These are phyloP conservation scores for Lachancea lanzarotensis DNA, from an alignment of 805 yeast genomes.

Conservation along the genomic window DNA sequence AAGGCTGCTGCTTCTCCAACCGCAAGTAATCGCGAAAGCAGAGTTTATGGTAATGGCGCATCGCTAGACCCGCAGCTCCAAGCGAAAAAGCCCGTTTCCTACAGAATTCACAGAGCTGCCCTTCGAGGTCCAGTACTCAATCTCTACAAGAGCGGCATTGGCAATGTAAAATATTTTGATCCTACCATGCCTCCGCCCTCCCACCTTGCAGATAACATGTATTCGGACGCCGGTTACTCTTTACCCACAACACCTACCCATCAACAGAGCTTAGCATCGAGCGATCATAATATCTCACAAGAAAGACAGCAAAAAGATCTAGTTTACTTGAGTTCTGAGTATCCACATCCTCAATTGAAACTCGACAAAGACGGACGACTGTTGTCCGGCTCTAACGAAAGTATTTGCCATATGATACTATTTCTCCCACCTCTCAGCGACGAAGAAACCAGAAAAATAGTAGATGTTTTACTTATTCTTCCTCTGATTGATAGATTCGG, in stretches of 20 bases:
- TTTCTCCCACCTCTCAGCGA: slow-evolving; percentile 41
- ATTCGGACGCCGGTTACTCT: not conserved
- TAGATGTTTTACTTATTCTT: slow-evolving; percentile 42
- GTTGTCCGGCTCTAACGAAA: slow-evolving; percentile 55
- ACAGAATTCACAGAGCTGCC: slow-evolving; percentile 53
- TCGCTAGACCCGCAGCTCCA: slow-evolving; percentile 15
- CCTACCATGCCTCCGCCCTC: slow-evolving; percentile 16
- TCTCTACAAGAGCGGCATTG: slow-evolving; percentile 51
- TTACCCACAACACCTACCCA: not conserved
- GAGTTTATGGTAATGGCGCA: slow-evolving; percentile 15
- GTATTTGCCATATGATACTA: slow-evolving; percentile 68
- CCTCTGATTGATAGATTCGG: slow-evolving; percentile 49
- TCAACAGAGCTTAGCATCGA: not conserved
- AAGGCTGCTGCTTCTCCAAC: slow-evolving; percentile 32
- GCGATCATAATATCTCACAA: slow-evolving; percentile 1
- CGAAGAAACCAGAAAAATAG: slow-evolving; percentile 23
- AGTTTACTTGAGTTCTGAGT: slow-evolving; percentile 36
- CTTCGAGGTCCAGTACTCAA: slow-evolving; percentile 61
- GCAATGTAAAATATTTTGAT: slow-evolving; percentile 41
- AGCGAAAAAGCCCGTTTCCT: slow-evolving; percentile 13
- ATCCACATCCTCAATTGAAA: slow-evolving; percentile 58
- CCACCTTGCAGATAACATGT: slow-evolving; percentile 3
- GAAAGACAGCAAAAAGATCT: slow-evolving; percentile 15
- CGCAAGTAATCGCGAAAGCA: slow-evolving; percentile 21
- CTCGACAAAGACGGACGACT: slow-evolving; percentile 44